Evolutionary conservation across 2,329 filamentous ascomycete species (phyloP).

Genomic region (Sporothrix pallida): DNA sequence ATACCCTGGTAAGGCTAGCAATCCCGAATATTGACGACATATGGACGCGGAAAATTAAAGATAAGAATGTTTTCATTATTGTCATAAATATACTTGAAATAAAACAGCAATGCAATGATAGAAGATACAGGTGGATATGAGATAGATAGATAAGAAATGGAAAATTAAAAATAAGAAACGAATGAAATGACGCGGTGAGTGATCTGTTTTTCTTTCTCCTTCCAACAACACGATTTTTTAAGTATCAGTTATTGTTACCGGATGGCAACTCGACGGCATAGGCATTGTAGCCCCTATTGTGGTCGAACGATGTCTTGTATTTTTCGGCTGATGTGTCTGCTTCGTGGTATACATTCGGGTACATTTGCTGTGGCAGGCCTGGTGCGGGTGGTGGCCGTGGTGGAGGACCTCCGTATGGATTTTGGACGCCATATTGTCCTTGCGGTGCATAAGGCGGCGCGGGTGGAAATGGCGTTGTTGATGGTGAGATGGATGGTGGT

Average conservation of each 20-base stretch:
- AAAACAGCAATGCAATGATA: too few relatives aligned
- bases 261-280: neutral
- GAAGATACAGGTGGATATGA: too few relatives aligned
- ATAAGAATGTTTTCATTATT: too few relatives aligned
- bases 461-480: neutral
- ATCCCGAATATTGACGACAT: too few relatives aligned
- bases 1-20: too few relatives aligned
- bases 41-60: too few relatives aligned
- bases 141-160: too few relatives aligned
- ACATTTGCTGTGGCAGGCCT: neutral
- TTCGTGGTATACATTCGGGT: constrained; percentile 8
- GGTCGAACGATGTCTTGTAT: neutral
- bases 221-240: neutral
- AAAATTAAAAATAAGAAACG: too few relatives aligned
- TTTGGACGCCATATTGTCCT: neutral
- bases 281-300: neutral
- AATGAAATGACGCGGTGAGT: too few relatives aligned
- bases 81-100: too few relatives aligned
- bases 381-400: neutral
- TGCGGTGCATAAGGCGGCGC: neutral
- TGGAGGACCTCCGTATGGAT: neutral
- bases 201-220: too few relatives aligned
- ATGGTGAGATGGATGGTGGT: neutral
- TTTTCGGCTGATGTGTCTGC: neutral
- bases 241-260: neutral